Conservation (phyloP, 176 grass and related monocot species). For the Secale cereale region DNA sequence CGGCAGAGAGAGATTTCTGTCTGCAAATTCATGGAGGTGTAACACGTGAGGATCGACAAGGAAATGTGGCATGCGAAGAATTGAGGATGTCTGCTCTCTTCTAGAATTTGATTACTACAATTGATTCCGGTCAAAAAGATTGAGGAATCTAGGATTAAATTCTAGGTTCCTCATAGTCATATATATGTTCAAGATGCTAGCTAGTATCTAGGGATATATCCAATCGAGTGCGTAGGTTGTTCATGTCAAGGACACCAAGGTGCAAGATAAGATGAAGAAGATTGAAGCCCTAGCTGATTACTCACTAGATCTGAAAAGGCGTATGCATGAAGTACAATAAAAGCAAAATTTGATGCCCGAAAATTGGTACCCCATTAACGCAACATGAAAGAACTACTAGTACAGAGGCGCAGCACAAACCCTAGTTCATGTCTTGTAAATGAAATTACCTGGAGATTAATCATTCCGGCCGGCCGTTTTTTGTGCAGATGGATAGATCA, state of each 20-base stretch:
- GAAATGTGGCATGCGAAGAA: background rate
- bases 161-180: background rate
- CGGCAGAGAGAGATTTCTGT: conserved; percentile 89
- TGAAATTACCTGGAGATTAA: background rate
- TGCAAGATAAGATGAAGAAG: background rate
- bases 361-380: background rate
- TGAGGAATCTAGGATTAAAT: conserved; percentile 3
- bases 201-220: background rate
- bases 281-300: conserved; percentile 38
- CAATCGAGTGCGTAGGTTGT: background rate
- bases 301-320: conserved; percentile 7
- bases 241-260: background rate
- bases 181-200: background rate
- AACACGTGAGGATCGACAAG: background rate
- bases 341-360: background rate
- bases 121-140: background rate
- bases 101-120: conserved; percentile 17
- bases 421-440: background rate
- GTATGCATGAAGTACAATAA: background rate
- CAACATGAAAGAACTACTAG: background rate
- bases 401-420: background rate
- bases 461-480: background rate
- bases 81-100: background rate
- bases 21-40: conserved; percentile 34
- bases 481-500: background rate